A percentile compares a stretch with the other conserved stretches of the same genome.
phyloP scores from a whole-genome alignment of 495 filamentous ascomycete genomes.

The Delitschia confertaspora region DNA sequence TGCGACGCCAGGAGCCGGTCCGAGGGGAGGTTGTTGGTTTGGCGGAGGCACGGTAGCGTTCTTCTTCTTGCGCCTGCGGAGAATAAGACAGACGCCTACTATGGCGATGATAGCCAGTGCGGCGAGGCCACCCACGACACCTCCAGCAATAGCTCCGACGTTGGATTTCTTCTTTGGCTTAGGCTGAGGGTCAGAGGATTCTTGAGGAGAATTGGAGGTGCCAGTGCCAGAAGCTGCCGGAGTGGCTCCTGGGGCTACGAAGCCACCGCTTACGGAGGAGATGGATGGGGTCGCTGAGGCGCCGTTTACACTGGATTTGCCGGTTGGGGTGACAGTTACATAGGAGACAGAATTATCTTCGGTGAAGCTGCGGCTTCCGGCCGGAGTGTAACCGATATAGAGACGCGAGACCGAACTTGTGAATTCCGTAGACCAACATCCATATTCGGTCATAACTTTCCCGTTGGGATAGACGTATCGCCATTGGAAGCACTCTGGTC shows the following conservation, averaged over 20 bases:
- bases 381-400: neutral
- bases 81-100: slow-evolving; percentile 14
- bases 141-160: slow-evolving; percentile 23
- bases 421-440: slow-evolving; percentile 14
- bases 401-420: slow-evolving; percentile 17
- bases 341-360: neutral
- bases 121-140: slow-evolving; percentile 20
- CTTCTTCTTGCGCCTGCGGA: slow-evolving; percentile 14
- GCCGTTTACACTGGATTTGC: neutral
- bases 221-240: neutral
- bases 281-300: neutral
- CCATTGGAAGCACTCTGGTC: slow-evolving; percentile 25
- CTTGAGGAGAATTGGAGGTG: neutral
- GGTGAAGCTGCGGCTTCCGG: neutral
- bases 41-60: neutral
- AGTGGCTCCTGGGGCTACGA: neutral
- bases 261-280: neutral
- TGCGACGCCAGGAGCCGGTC: slow-evolving; percentile 18
- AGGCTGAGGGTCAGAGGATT: neutral
- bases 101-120: slow-evolving; percentile 16
- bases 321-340: neutral
- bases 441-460: slow-evolving; percentile 21
- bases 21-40: slow-evolving; percentile 1
- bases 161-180: slow-evolving; percentile 11
- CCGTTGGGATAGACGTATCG: slow-evolving; percentile 13